A percentile compares a stretch with the other conserved stretches of the same genome.
Evolutionary conservation across 805 yeast species (phyloP).

Genomic region (Clavispora santaluciae): DNA sequence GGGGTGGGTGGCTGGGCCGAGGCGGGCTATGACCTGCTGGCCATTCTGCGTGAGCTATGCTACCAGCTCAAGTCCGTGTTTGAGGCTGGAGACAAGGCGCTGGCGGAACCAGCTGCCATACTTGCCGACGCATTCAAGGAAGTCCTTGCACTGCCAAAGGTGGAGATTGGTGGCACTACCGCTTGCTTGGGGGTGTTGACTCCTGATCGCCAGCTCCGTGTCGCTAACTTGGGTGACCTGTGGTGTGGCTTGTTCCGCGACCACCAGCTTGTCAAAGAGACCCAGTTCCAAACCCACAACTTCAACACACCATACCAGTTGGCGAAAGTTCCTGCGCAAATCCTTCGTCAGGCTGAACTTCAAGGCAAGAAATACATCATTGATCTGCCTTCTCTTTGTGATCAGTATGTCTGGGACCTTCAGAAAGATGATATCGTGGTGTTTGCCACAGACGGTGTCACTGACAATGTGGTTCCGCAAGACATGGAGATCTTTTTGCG

Average conservation of each 20-base stretch:
- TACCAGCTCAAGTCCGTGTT: constrained; percentile 43
- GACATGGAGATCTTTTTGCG: constrained; percentile 68
- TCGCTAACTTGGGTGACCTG: constrained; percentile 89
- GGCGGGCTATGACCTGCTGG: constrained; percentile 84
- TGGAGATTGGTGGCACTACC: constrained; percentile 90
- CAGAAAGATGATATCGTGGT: constrained; percentile 69
- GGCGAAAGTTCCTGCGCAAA: constrained; percentile 70
- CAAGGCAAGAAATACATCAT: constrained; percentile 62
- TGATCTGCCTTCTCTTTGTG: constrained; percentile 68
- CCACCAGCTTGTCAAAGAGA: constrained; percentile 54
- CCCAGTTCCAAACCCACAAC: constrained; percentile 75
- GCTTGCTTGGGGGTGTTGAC: constrained; percentile 77
- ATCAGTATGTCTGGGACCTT: constrained; percentile 59
- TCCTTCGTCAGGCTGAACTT: constrained; percentile 47
- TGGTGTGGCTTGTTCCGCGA: constrained; percentile 86
- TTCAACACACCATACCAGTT: constrained; percentile 92
- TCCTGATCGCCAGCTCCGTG: constrained; percentile 49
- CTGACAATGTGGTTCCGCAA: constrained; percentile 72
- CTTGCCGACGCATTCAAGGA: constrained; percentile 53
- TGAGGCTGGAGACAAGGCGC: constrained; percentile 12
- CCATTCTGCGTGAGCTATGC: constrained; percentile 79
- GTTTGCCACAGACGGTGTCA: constrained; percentile 91
- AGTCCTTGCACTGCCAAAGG: constrained; percentile 51
- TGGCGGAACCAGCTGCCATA: constrained; percentile 41
- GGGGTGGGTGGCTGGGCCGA: constrained; percentile 99